phyloP scores from a whole-genome alignment of 768 basidiomycete genomes.

The Candolleomyces aberdarensis region DNA sequence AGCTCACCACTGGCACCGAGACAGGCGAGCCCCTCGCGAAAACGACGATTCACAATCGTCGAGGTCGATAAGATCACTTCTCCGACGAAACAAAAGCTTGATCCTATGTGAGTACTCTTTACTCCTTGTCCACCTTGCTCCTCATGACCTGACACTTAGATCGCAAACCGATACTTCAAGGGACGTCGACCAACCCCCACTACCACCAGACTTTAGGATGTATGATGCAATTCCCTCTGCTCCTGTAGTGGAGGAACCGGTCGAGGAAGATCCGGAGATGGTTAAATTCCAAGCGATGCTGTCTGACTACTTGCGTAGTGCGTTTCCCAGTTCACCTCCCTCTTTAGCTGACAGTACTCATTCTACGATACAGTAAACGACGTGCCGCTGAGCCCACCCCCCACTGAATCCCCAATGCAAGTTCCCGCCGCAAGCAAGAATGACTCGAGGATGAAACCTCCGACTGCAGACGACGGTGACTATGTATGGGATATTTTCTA shows the following conservation, averaged over 20 bases:
- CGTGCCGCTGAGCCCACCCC: slow-evolving; percentile 8
- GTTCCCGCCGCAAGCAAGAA: neutral
- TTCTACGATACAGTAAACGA: slow-evolving; percentile 19
- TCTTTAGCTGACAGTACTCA: slow-evolving; percentile 13
- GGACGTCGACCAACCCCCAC: slow-evolving; percentile 32
- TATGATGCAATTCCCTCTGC: slow-evolving; percentile 65
- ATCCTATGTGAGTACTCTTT: slow-evolving; percentile 39
- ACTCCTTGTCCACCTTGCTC: neutral
- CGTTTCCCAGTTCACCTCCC: slow-evolving; percentile 15
- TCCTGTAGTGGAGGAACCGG: slow-evolving; percentile 21
- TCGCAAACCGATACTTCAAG: slow-evolving; percentile 55
- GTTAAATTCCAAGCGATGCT: slow-evolving; percentile 76
- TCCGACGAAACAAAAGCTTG: slow-evolving; percentile 26
- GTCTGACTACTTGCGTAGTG: slow-evolving; percentile 70
- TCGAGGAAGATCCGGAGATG: slow-evolving; percentile 54
- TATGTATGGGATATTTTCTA: slow-evolving; percentile 88
- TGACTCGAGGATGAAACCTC: slow-evolving; percentile 8
- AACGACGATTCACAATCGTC: slow-evolving; percentile 52
- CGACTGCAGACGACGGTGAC: slow-evolving; percentile 36
- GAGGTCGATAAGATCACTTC: slow-evolving; percentile 25
- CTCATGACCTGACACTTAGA: slow-evolving; percentile 27
- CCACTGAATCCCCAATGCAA: slow-evolving; percentile 4
- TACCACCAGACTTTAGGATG: slow-evolving; percentile 52
- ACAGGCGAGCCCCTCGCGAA: slow-evolving; percentile 30
- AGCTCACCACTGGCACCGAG: slow-evolving; percentile 10